Percentiles rank a stretch among this genome's conserved stretches.
Conservation (phyloP, 306 rosid species). For the Begonia loranthoides region DNA sequence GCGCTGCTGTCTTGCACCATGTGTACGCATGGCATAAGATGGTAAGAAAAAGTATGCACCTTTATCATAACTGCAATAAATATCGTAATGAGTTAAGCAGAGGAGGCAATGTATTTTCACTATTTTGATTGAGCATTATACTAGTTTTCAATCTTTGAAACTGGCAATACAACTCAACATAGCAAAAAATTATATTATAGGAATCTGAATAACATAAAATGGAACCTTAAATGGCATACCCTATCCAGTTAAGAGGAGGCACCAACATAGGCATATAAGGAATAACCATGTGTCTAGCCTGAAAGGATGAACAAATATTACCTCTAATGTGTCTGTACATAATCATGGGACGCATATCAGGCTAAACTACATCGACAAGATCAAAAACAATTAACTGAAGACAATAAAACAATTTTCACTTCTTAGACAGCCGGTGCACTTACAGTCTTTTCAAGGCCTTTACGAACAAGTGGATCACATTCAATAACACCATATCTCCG, state of each 20-base stretch:
- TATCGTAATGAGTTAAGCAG: not conserved
- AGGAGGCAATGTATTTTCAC: no score
- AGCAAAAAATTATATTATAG: not conserved
- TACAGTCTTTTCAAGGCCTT: constrained; percentile 81
- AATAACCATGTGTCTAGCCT: constrained; percentile 97
- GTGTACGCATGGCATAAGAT: constrained; percentile 82
- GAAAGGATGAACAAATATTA: constrained; percentile 20
- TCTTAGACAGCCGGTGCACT: constrained; percentile 16
- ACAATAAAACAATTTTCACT: not conserved
- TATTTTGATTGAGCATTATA: no score
- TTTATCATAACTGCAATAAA: constrained; percentile 54
- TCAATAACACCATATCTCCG: constrained; percentile 89
- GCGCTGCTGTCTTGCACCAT: constrained; percentile 95
- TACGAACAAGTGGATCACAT: constrained; percentile 61
- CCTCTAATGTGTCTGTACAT: constrained; percentile 2
- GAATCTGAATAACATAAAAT: not conserved
- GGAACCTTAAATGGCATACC: constrained; percentile 29
- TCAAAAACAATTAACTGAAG: not conserved
- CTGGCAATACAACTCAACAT: not conserved
- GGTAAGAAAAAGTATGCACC: constrained; percentile 91
- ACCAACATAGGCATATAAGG: constrained; percentile 99
- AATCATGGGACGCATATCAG: not conserved
- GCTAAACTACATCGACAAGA: not conserved
- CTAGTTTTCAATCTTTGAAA: not conserved
- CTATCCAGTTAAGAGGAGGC: constrained; percentile 77